A percentile compares a stretch with the other conserved stretches of the same genome.
Evolutionary conservation across 305 asterid genomes (phyloP).

Genomic region (Coffea humblotiana): DNA sequence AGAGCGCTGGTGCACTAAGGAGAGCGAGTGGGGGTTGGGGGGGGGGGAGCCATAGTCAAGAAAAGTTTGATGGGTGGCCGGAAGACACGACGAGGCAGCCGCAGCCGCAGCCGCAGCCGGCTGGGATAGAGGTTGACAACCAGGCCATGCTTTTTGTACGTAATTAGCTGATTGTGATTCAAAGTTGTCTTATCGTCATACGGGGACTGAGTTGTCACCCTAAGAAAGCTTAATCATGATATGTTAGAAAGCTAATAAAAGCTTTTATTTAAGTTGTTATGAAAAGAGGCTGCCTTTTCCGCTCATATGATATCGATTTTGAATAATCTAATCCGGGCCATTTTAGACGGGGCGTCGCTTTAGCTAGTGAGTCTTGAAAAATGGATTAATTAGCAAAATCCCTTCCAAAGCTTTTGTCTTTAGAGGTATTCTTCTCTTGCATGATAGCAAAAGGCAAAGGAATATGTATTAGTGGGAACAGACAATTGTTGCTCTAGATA

Average conservation of each 20-base stretch:
- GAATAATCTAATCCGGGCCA: slow-evolving; percentile 22
- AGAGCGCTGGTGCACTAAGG: background rate
- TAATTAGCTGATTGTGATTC: slow-evolving; percentile 21
- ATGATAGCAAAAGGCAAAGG: background rate
- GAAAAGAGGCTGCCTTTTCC: slow-evolving; percentile 18
- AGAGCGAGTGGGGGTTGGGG: slow-evolving; percentile 6
- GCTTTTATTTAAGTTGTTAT: slow-evolving; percentile 22
- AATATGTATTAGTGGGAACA: background rate
- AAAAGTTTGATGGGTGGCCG: slow-evolving; percentile 35
- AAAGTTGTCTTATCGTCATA: slow-evolving; percentile 31
- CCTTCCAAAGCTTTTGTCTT: background rate
- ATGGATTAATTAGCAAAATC: background rate
- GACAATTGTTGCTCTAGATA: background rate
- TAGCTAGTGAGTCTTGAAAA: background rate
- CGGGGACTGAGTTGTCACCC: slow-evolving; percentile 37
- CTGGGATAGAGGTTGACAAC: slow-evolving; percentile 12
- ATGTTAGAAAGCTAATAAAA: slow-evolving; percentile 23
- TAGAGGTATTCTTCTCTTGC: background rate
- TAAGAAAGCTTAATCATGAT: slow-evolving; percentile 31
- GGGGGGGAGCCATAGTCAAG: slow-evolving; percentile 9
- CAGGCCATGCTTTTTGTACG: slow-evolving; percentile 7
- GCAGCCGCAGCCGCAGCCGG: slow-evolving; percentile 11
- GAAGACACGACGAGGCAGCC: slow-evolving; percentile 4
- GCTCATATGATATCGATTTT: slow-evolving; percentile 14
- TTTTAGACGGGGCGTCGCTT: slow-evolving; percentile 17